These are phyloP conservation scores for Paxillus ammoniavirescens DNA, from an alignment of 768 basidiomycete genomes.

Conservation along the genomic window DNA sequence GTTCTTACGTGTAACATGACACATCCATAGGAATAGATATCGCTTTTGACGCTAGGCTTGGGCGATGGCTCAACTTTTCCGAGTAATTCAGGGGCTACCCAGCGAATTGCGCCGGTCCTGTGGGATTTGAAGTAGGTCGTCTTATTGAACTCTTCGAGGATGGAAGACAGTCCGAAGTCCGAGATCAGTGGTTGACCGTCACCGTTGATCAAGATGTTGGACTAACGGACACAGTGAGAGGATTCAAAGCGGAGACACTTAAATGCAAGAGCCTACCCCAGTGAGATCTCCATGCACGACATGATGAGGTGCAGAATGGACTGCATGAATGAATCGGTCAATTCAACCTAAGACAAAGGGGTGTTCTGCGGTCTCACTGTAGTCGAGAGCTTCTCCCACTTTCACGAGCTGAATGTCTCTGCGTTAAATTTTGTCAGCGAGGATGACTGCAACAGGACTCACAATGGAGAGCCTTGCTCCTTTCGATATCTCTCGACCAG, in stretches of 20 bases:
- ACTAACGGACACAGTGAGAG: neutral
- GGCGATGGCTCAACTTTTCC: neutral
- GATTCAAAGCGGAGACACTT: neutral
- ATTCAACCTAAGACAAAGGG: too few relatives aligned
- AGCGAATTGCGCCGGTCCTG: constrained; percentile 8
- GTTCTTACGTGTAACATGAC: constrained; percentile 20
- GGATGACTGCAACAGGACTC: constrained; percentile 4
- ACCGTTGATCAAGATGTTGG: constrained; percentile 5
- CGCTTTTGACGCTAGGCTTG: constrained; percentile 1
- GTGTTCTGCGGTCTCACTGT: constrained; percentile 28
- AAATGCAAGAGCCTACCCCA: neutral
- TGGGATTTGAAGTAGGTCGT: constrained; percentile 16
- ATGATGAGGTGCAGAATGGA: neutral
- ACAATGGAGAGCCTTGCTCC: constrained; percentile 37
- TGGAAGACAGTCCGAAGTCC: constrained; percentile 44
- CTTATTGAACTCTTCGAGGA: constrained; percentile 35
- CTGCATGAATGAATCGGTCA: neutral
- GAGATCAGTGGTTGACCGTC: constrained; percentile 8
- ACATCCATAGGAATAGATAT: constrained; percentile 21
- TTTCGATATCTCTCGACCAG: constrained; percentile 35
- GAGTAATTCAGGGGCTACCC: constrained; percentile 19
- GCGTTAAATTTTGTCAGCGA: neutral
- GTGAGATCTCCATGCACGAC: constrained; percentile 11
- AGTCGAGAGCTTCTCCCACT: constrained; percentile 38
- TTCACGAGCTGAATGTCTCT: constrained; percentile 32